A percentile compares a stretch with the other conserved stretches of the same genome.
Evolutionary conservation across 345 rosid genomes (phyloP).

Genomic region (Salix udensis): DNA sequence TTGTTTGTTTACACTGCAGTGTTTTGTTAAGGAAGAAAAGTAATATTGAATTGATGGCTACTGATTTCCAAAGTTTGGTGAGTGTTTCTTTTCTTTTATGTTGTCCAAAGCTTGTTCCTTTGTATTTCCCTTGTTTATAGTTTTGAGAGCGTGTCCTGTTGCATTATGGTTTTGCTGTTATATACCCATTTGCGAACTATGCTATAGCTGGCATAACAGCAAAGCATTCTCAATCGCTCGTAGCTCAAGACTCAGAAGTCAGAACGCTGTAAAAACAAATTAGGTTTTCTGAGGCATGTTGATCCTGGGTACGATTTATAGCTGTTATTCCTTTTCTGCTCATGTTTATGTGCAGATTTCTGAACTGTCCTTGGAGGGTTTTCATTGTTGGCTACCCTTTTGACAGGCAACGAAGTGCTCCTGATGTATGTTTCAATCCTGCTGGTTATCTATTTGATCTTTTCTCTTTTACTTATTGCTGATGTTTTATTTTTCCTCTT

Average conservation of each 20-base stretch:
- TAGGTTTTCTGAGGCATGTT: background rate
- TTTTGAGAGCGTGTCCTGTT: background rate
- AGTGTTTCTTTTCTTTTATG: conserved; percentile 13
- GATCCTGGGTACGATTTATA: background rate
- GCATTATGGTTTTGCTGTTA: background rate
- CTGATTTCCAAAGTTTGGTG: conserved; percentile 67
- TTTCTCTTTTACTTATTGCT: background rate
- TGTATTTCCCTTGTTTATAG: background rate
- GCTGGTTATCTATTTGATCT: background rate
- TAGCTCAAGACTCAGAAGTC: too few relatives aligned
- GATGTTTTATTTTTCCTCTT: conserved; percentile 9
- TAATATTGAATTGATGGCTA: conserved; percentile 61
- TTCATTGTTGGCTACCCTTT: conserved; percentile 72
- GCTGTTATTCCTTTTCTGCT: background rate
- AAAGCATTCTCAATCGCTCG: background rate
- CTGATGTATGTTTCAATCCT: conserved; percentile 37
- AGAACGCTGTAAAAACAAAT: background rate
- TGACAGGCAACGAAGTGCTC: conserved; percentile 29
- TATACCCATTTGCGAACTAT: too few relatives aligned
- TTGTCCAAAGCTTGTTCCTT: background rate
- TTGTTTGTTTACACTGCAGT: conserved; percentile 36
- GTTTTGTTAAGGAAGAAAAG: conserved; percentile 66
- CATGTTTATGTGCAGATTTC: conserved; percentile 45
- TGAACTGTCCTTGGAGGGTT: conserved; percentile 57
- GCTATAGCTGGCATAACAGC: too few relatives aligned